These are phyloP conservation scores for Passiflora organensis DNA, from an alignment of 345 rosid genomes.

Conservation along the genomic window DNA sequence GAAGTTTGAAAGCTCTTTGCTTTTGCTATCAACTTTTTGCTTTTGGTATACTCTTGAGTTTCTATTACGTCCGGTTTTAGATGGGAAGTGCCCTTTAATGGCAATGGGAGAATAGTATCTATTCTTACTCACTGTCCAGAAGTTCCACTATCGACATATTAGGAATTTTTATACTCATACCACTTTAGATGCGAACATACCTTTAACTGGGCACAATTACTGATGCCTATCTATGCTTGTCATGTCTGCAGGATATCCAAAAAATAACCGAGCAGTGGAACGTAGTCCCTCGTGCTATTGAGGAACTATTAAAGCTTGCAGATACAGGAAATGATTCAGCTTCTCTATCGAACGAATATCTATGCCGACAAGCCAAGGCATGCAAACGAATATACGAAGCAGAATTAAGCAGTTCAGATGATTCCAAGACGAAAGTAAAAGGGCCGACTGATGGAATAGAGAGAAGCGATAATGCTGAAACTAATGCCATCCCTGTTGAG, in stretches of 20 bases:
- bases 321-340: conserved; percentile 21
- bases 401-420: conserved; percentile 33
- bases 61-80: no score
- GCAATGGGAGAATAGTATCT: no score
- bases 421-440: conserved; percentile 14
- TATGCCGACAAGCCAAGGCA: conserved; percentile 47
- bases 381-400: conserved; percentile 57
- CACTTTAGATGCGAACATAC: not conserved
- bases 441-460: conserved; percentile 18
- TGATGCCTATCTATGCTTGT: not conserved
- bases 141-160: no score
- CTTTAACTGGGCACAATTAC: not conserved
- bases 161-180: no score
- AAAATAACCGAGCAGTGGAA: conserved; percentile 73
- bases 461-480: conserved; percentile 10
- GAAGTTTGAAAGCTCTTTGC: no score
- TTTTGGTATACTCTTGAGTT: no score
- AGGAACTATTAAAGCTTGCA: conserved; percentile 60
- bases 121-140: no score
- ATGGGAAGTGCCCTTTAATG: no score
- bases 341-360: conserved; percentile 40
- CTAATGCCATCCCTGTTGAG: conserved; percentile 16
- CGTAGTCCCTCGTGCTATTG: conserved; percentile 67
- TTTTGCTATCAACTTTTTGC: no score
- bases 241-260: conserved; percentile 41